A percentile compares a stretch with the other conserved stretches of the same genome.
Evolutionary conservation across 78 protist species (phyloP).

Genomic region (Dictyostelium capitatum): DNA sequence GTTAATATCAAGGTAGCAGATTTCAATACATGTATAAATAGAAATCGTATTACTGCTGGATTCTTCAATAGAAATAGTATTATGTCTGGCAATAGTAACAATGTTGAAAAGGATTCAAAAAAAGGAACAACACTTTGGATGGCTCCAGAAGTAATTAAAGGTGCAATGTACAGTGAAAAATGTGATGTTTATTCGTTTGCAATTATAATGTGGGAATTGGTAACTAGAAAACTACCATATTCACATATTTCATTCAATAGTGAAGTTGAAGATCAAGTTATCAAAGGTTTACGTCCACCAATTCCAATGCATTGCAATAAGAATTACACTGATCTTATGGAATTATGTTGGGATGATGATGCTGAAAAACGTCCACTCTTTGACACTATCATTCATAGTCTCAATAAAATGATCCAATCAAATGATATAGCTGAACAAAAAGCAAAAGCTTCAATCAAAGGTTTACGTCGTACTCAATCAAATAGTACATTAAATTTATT

Average conservation of each 20-base stretch:
- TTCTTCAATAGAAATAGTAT: neutral
- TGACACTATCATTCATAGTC: conserved; percentile 44
- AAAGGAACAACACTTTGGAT: conserved; percentile 78
- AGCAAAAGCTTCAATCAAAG: conserved; percentile 51
- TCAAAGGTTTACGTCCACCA: conserved; percentile 47
- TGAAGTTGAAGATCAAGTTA: conserved; percentile 45
- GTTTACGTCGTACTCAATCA: conserved; percentile 48
- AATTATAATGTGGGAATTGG: conserved; percentile 74
- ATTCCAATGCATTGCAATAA: conserved; percentile 30
- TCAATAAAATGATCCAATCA: conserved; percentile 5
- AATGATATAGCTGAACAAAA: conserved; percentile 55
- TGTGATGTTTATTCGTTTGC: conserved; percentile 72
- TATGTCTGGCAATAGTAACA: neutral
- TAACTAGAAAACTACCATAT: conserved; percentile 58
- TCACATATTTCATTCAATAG: conserved; percentile 32
- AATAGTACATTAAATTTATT: conserved; percentile 14
- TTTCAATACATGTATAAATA: conserved; percentile 71
- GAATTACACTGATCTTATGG: conserved; percentile 20
- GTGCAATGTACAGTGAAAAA: conserved; percentile 56
- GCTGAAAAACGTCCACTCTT: conserved; percentile 43
- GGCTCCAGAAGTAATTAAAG: conserved; percentile 73
- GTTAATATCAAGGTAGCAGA: conserved; percentile 71
- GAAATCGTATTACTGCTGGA: conserved; percentile 28
- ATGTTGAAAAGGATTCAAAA: neutral
- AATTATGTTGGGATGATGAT: conserved; percentile 42